These are phyloP conservation scores for Ganoderma sinense DNA, from an alignment of 1,284 basidiomycete species.

Conservation along the genomic window DNA sequence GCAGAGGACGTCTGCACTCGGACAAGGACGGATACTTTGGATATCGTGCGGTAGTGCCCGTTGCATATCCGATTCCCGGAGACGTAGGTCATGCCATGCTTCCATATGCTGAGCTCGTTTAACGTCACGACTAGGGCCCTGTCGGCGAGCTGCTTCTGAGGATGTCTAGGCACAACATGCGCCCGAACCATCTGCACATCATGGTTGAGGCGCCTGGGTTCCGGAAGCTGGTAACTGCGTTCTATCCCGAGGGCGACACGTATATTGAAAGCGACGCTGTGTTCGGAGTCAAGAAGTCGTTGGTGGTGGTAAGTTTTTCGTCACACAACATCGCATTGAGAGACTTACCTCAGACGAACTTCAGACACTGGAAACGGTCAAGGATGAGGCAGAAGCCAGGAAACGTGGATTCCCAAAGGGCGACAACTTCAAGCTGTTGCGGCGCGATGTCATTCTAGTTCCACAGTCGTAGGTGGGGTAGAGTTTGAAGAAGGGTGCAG, in stretches of 20 bases:
- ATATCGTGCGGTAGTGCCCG: conserved; percentile 82
- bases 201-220: conserved; percentile 75
- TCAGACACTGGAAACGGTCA: conserved; percentile 58
- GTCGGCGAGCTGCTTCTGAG: conserved; percentile 69
- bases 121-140: conserved; percentile 58
- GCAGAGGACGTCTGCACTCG: conserved; percentile 74
- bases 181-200: conserved; percentile 84
- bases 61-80: conserved; percentile 82
- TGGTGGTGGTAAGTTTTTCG: conserved; percentile 56
- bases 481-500: conserved; percentile 36
- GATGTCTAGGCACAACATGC: conserved; percentile 77
- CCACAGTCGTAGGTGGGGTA: conserved; percentile 57
- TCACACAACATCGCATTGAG: conserved; percentile 14
- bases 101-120: conserved; percentile 13
- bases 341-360: conserved; percentile 1
- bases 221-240: conserved; percentile 75
- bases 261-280: conserved; percentile 77
- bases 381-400: conserved; percentile 60
- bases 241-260: conserved; percentile 78
- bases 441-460: conserved; percentile 69
- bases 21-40: conserved; percentile 72
- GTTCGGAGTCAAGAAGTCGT: conserved; percentile 79
- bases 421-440: conserved; percentile 66
- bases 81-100: conserved; percentile 55
- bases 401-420: conserved; percentile 69